These are phyloP conservation scores for Backusella australiensis DNA, from an alignment of 192 early-diverging fungal species.

Conservation along the genomic window DNA sequence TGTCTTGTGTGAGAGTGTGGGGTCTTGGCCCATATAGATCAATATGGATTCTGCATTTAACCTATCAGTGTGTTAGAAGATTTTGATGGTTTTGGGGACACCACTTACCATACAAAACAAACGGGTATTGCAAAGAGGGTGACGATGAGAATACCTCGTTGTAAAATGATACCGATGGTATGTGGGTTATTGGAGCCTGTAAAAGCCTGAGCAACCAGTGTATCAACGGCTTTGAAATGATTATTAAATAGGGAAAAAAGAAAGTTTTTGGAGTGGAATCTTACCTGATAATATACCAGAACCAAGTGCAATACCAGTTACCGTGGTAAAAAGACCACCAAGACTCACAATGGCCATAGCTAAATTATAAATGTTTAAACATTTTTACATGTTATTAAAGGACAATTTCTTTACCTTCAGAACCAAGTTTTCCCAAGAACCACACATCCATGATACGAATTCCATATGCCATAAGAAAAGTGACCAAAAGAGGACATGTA, in stretches of 20 bases:
- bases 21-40: slow-evolving; percentile 25
- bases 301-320: slow-evolving; percentile 23
- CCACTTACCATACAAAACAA: slow-evolving; percentile 10
- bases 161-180: slow-evolving; percentile 25
- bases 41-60: slow-evolving; percentile 21
- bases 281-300: slow-evolving; percentile 27
- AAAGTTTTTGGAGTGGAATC: neutral
- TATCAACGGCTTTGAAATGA: slow-evolving; percentile 29
- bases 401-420: neutral
- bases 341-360: slow-evolving; percentile 23
- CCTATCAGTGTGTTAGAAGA: neutral
- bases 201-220: slow-evolving; percentile 26
- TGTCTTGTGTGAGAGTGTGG: slow-evolving; percentile 17
- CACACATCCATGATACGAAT: slow-evolving; percentile 1
- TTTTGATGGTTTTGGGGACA: too few relatives aligned
- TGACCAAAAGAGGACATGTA: slow-evolving; percentile 15
- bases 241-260: neutral
- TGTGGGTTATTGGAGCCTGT: slow-evolving; percentile 22
- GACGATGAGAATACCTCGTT: slow-evolving; percentile 18
- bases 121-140: slow-evolving; percentile 8
- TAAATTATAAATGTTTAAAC: neutral
- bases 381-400: too few relatives aligned
- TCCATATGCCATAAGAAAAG: slow-evolving; percentile 12
- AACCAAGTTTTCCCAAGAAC: slow-evolving; percentile 19
- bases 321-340: slow-evolving; percentile 13